Base-by-base conservation (phyloP, 306 rosid genomes). In the Casuarina glauca region DNA sequence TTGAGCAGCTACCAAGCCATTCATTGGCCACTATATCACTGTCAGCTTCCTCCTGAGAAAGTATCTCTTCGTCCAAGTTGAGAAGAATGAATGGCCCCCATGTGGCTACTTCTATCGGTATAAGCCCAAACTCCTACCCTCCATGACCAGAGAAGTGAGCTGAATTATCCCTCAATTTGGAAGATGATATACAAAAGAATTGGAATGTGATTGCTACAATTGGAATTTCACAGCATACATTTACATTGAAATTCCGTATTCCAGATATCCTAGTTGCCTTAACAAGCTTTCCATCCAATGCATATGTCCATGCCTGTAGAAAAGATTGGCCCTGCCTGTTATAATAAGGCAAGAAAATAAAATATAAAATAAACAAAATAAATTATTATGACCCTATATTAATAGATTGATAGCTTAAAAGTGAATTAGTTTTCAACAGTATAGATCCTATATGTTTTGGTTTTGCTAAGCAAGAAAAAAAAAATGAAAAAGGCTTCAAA, bases 271-370 rank as follows among this genome's bases (percentile, higher is more conserved):
- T 89, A 64, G 88, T 89, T 45, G 94, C 95, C 88, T 90, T 94
- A 49, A 87, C 85, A 79, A 92, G 95, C n/a, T 83, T 70, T 81
- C 97, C 97, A 73, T 89, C 86, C 76, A 94, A 86, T 51, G 95
- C 97, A 74, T 92, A 92, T 4, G 98, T 94, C 95, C 97, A 94
- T 44, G 97, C 95, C 98, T 94, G 91, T 75, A 83, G 49, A 90
- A 76, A 80, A 77, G 15, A 72, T 72, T 2, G 46, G 51, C 45
- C 15, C 80, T 66, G 42, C 36, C 39, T 52, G 69, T 71, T 26
- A 46, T 51, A 79, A 44, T 48, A 73, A 53, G 70, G 20, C 44
- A 20, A 63, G 52, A 62, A 70, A 50, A 39, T 36, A 26, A 26
- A 26, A 39, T 72, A 39, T 5, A 63, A 49, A 62, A 62, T 62